phyloP scores from a whole-genome alignment of 108 stramenopile species.

The Nitzschia sp. region DNA sequence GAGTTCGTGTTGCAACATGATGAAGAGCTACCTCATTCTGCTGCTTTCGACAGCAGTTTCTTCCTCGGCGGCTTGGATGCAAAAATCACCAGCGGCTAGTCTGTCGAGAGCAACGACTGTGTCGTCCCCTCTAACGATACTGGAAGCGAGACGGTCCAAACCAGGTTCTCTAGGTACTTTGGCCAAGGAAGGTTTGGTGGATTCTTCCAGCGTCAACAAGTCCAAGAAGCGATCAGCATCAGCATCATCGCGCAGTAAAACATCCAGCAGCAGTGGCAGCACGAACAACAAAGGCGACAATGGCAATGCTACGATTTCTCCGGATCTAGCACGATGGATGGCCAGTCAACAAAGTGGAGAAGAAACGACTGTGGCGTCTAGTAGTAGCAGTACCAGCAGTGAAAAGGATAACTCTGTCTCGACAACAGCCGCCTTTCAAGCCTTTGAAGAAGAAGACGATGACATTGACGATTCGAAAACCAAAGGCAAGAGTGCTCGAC shows the following conservation, averaged over 20 bases:
- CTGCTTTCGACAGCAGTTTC: too few species aligned
- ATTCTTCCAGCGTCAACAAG: background rate
- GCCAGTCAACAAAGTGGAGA: constrained; percentile 6
- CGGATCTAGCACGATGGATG: constrained; percentile 40
- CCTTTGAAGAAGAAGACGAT: constrained; percentile 15
- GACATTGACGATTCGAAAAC: background rate
- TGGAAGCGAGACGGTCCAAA: background rate
- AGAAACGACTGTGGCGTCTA: background rate
- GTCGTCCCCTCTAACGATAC: background rate
- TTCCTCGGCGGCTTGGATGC: too few species aligned
- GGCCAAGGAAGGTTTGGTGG: constrained; percentile 6
- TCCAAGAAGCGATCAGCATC: background rate
- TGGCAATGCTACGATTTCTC: constrained; percentile 16
- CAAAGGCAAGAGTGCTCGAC: background rate
- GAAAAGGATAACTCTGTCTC: background rate
- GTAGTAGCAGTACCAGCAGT: background rate
- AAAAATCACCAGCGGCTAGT: too few species aligned
- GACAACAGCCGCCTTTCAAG: background rate
- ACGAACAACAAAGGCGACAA: background rate
- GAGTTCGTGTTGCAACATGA: too few species aligned
- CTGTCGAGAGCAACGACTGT: background rate
- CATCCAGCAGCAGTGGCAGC: background rate
- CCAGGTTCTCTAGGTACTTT: background rate
- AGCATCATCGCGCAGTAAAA: background rate
- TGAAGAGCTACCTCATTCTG: too few species aligned